A percentile compares a stretch with the other conserved stretches of the same genome.
Evolutionary conservation across 1,284 basidiomycete species (phyloP).

Genomic region (Pseudomicrostroma phylloplanum): DNA sequence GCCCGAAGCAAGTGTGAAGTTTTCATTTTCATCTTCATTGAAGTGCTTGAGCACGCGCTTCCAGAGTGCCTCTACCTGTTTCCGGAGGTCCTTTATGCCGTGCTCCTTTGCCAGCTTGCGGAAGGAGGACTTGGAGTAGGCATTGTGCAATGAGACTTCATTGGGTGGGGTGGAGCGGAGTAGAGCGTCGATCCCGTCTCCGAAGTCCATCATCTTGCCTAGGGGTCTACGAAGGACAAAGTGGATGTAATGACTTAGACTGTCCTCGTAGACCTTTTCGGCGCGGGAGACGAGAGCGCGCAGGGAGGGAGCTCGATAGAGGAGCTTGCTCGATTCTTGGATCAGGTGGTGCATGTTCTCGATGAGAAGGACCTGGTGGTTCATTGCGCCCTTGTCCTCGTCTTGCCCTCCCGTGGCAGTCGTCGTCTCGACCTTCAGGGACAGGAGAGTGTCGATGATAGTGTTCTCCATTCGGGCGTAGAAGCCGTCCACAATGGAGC

Average conservation of each 20-base stretch:
- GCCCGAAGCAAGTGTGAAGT: slow-evolving; percentile 7
- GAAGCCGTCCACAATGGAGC: slow-evolving; percentile 68
- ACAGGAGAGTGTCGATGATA: slow-evolving; percentile 85
- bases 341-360: slow-evolving; percentile 96
- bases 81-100: slow-evolving; percentile 79
- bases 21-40: slow-evolving; percentile 55
- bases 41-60: slow-evolving; percentile 96
- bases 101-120: slow-evolving; percentile 83
- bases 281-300: slow-evolving; percentile 67
- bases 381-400: slow-evolving; percentile 84
- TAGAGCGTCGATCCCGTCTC: slow-evolving; percentile 80
- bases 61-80: slow-evolving; percentile 70
- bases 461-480: slow-evolving; percentile 80
- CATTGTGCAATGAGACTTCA: slow-evolving; percentile 70
- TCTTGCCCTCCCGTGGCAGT: slow-evolving; percentile 58
- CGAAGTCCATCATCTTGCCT: slow-evolving; percentile 83
- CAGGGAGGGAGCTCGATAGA: slow-evolving; percentile 52
- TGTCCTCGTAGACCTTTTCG: slow-evolving; percentile 78
- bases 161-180: slow-evolving; percentile 72
- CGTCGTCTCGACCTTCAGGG: slow-evolving; percentile 5
- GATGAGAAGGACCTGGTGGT: slow-evolving; percentile 90
- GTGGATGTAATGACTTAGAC: slow-evolving; percentile 75
- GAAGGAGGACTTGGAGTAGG: slow-evolving; percentile 68
- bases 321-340: slow-evolving; percentile 65
- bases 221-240: slow-evolving; percentile 80